phyloP scores from a whole-genome alignment of 805 yeast genomes.

The Cyberlindnera amylophila region DNA sequence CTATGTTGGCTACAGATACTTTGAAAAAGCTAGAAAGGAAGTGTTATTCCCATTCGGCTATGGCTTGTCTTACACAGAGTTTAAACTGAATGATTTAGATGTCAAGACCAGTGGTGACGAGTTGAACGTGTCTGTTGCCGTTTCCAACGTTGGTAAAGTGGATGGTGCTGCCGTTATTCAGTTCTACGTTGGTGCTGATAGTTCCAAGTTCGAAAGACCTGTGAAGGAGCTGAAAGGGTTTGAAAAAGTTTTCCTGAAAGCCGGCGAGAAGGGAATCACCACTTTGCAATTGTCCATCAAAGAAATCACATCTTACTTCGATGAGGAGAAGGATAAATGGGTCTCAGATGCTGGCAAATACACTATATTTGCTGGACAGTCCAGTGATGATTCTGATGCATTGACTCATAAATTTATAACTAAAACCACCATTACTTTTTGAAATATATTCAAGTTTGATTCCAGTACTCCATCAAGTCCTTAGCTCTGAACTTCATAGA shows the following conservation, averaged over 20 bases:
- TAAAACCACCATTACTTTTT: not conserved
- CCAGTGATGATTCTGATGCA: slow-evolving; percentile 26
- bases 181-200: slow-evolving; percentile 40
- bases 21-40: slow-evolving; percentile 49
- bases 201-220: slow-evolving; percentile 42
- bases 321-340: slow-evolving; percentile 48
- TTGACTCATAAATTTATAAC: slow-evolving; percentile 14
- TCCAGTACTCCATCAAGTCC: slow-evolving; percentile 29
- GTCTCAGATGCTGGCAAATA: slow-evolving; percentile 47
- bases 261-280: slow-evolving; percentile 40
- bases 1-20: slow-evolving; percentile 56
- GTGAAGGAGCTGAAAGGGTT: slow-evolving; percentile 57
- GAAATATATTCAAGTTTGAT: slow-evolving; percentile 6
- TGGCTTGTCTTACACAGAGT: slow-evolving; percentile 59
- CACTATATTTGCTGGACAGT: slow-evolving; percentile 43
- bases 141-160: slow-evolving; percentile 42
- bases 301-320: slow-evolving; percentile 51
- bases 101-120: slow-evolving; percentile 26
- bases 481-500: slow-evolving; percentile 30
- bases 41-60: slow-evolving; percentile 52
- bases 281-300: slow-evolving; percentile 36
- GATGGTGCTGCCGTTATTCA: slow-evolving; percentile 56
- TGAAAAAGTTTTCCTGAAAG: slow-evolving; percentile 41
- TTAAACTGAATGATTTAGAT: slow-evolving; percentile 36
- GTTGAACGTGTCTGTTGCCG: slow-evolving; percentile 32